Base-by-base conservation (phyloP, 257 asterid genomes). In the Galeopsis tetrahit region DNA sequence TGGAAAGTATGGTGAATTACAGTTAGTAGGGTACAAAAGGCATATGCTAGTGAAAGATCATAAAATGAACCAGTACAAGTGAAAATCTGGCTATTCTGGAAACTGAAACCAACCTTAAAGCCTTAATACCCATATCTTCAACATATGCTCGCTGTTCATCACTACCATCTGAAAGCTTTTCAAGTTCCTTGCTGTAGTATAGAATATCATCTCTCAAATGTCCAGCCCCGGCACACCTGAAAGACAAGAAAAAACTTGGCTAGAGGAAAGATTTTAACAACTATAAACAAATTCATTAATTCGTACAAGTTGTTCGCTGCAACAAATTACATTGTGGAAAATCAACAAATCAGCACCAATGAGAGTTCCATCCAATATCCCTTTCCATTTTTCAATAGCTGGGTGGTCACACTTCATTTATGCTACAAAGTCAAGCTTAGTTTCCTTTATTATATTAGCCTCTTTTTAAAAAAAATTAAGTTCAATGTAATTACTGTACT, bases 191-290 rank as follows among this genome's bases (percentile, higher is more conserved):
- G 63, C 78, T 66, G 80, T 86, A 87, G 81, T 84, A 72, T 48
- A 89, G 80, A 74, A 89, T 94, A 80, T 94, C 99, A 55, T 89
- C 96, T 76, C 93, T 85, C 77, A 91, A 78, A 84, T 94, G 96
- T 66, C 99, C 97, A 61, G 99, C 97, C 75, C 99, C 97, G 44
- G 97, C 89, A 85, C 99, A 89, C 88, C 97, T 94, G 69, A 49
- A 73, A 72, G 62, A 56, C 67, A 73, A 68, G 66, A 74, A 10
- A 49, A 63, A 76, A 14, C 68, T 53, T 62, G 61, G 56, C 52
- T 28, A 42, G 6, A 51, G 28, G 59, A 31, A 55, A 67, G 72
- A 66, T 57, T 6, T 53, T 17, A 74, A 39, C 2, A 39, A 75
- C 7, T 10, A 48, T 15, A 58, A 69, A 60, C 59, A 66, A 61